phyloP scores from a whole-genome alignment of 352 stramenopile genomes.

The Pythium myriotylum region DNA sequence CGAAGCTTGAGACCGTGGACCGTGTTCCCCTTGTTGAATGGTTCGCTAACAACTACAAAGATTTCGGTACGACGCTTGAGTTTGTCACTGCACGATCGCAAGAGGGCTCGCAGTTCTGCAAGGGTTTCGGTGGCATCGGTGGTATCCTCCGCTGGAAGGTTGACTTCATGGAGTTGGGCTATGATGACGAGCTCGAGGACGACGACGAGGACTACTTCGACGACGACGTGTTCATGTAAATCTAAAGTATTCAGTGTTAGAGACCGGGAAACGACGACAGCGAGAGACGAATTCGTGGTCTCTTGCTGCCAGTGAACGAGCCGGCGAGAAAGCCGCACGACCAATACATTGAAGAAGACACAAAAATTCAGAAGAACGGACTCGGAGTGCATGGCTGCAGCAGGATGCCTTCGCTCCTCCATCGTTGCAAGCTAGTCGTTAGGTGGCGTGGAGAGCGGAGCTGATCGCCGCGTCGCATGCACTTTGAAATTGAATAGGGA shows the following conservation, averaged over 20 bases:
- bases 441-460: too few relatives aligned
- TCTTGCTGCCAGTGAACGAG: background rate
- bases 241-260: constrained; percentile 49
- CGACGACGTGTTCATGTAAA: constrained; percentile 86
- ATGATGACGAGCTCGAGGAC: constrained; percentile 82
- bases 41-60: constrained; percentile 99
- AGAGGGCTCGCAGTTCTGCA: constrained; percentile 99
- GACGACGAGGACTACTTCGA: constrained; percentile 90
- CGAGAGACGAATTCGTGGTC: background rate
- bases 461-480: too few relatives aligned
- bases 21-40: constrained; percentile 98
- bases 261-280: constrained; percentile 4
- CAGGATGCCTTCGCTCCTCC: background rate
- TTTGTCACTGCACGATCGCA: constrained; percentile 98
- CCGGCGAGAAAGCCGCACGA: background rate
- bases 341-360: constrained; percentile 15
- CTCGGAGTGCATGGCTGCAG: background rate
- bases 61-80: constrained; percentile 98
- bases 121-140: constrained; percentile 99
- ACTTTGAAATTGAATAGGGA: constrained; percentile 1
- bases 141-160: constrained; percentile 99
- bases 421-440: background rate
- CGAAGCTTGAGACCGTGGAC: constrained; percentile 97
- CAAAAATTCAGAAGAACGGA: background rate
- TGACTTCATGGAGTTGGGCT: constrained; percentile 98